Evolutionary conservation across 345 rosid species (phyloP), one percentile per base, ranked within the genome.

Genomic region (Passiflora organensis): DNA sequence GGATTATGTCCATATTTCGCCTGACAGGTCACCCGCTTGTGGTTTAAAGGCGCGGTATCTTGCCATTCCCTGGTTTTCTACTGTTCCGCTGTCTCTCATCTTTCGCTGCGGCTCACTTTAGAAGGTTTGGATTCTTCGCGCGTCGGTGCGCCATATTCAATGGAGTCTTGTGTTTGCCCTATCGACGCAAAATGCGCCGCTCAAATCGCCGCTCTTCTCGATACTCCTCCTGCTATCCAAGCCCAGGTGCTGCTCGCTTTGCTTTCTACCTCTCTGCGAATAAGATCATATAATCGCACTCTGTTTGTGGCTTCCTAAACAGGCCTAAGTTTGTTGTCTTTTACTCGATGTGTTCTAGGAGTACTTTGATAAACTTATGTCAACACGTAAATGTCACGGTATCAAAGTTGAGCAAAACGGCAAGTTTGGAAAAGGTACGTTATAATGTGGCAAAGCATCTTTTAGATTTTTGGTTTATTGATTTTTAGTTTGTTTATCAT

Each of bases 191-290:
- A 68, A 55, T 69, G 70, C 70, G 56, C 78, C 51, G 22, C 52
- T 28, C 80, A 79, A 70, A 79, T 84, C 56, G 53, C 89, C 5
- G 76, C 73, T 69, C 87, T 91, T 56, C 89, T 88, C 60, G 76
- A 52, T 25, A 83, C 87, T 25, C 85, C 72, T 61, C 50, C 89
- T 63, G 43, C 67, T 64, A 71, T 22, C 62, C 82, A 77, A 65
- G 71, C 78, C 32, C 87, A 88, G 93, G 96, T 61, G 70, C n/a
- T 13, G 43, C 53, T 36, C 42, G 38, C 28, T 61, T 41, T 43
- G 11, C 37, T 41, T 5, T 19, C 16, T 42, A 16, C 34, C 15
- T 49, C 32, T 53, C 18, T 23, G 15, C 16, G n/a, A 13, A 16
- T 15, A 4, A 5, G 0, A 6, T 41, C n/a, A 39, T 41, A 5